A percentile compares a stretch with the other conserved stretches of the same genome.
phyloP scores from a whole-genome alignment of 2,329 filamentous ascomycete genomes.

The Ciborinia camelliae region DNA sequence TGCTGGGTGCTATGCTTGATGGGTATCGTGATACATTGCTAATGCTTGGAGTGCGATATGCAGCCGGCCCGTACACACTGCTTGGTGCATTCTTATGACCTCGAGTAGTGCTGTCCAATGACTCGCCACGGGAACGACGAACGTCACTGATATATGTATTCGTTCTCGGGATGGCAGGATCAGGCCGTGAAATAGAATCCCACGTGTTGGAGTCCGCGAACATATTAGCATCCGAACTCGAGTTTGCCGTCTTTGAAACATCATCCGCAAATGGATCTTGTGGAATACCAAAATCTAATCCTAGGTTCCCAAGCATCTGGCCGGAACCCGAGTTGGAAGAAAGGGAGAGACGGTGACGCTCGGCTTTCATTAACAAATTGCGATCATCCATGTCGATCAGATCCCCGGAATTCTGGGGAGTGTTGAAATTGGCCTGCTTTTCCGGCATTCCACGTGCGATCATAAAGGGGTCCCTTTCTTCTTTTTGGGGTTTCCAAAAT shows the following conservation, averaged over 20 bases:
- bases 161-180: constrained; percentile 35
- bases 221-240: constrained; percentile 8
- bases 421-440: constrained; percentile 28
- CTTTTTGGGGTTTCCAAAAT: constrained; percentile 38
- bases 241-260: not conserved
- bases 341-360: constrained; percentile 27
- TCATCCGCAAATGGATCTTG: constrained; percentile 34
- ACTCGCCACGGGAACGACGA: constrained; percentile 49
- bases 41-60: constrained; percentile 25
- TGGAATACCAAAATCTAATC: constrained; percentile 29
- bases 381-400: constrained; percentile 34
- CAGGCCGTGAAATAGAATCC: constrained; percentile 26
- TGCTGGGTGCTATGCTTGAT: constrained; percentile 33
- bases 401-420: constrained; percentile 30
- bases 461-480: constrained; percentile 42
- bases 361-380: constrained; percentile 31
- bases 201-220: constrained; percentile 26
- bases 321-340: constrained; percentile 24
- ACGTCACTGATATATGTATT: constrained; percentile 48
- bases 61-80: constrained; percentile 28
- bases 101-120: constrained; percentile 38
- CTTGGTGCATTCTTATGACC: constrained; percentile 34
- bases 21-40: constrained; percentile 30
- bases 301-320: constrained; percentile 30
- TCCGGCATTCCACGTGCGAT: constrained; percentile 30